Evolutionary conservation across 192 early-diverging fungal species (phyloP), one percentile per base, ranked within the genome.

Genomic region (Martensiomyces pterosporus): DNA sequence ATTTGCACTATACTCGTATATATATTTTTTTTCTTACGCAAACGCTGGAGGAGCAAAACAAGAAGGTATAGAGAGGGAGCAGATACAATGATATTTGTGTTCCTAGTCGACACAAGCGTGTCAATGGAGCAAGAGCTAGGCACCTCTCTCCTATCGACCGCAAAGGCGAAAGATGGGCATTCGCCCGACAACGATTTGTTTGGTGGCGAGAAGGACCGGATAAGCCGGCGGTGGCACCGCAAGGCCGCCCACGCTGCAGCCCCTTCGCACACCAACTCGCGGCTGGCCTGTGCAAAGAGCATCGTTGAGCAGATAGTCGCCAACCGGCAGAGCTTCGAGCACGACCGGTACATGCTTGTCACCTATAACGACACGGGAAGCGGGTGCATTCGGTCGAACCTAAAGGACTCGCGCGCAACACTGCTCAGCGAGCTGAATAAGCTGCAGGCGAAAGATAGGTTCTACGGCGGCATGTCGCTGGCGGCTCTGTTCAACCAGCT

Each of bases 21-120:
- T 21, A 41, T 22, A 21, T 41, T 9, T 41, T 21, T 13, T n/a
- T n/a, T n/a, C n/a, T n/a, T n/a, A n/a, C n/a, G n/a, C n/a, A n/a
- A n/a, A n/a, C n/a, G n/a, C n/a, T n/a, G n/a, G n/a, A n/a, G n/a
- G n/a, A n/a, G n/a, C n/a, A n/a, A n/a, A n/a, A n/a, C n/a, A n/a
- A n/a, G n/a, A n/a, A n/a, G n/a, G n/a, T n/a, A n/a, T n/a, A n/a
- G n/a, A n/a, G n/a, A n/a, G n/a, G n/a, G n/a, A n/a, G n/a, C n/a
- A n/a, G n/a, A n/a, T n/a, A n/a, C 29, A 55, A 70, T 82, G 81
- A 73, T 83, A 62, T 64, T 83, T 38, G 74, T 83, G 2, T 91
- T 91, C 67, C 55, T 91, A n/a, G 63, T 91, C 13, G 89, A 91
- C 72, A 90, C 83, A 4, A 85, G 83, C 56, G 86, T 79, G 52